Evolutionary conservation across 1,284 basidiomycete species (phyloP).

Genomic region (Pseudozyma sp.): DNA sequence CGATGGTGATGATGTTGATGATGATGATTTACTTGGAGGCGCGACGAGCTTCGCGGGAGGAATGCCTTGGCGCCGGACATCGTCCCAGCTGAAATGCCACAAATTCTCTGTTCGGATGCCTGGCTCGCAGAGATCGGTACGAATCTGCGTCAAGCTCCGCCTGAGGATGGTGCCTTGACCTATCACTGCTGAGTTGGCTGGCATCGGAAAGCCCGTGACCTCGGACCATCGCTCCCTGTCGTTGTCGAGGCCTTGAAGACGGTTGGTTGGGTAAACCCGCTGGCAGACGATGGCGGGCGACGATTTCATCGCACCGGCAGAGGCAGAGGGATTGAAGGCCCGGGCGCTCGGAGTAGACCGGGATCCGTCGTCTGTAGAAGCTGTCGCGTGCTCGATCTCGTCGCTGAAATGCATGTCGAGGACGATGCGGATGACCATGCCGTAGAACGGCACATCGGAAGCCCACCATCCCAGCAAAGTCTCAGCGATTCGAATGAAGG

Average conservation of each 20-base stretch:
- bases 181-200: conserved; percentile 28
- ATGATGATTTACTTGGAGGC: background rate
- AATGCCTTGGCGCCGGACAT: conserved; percentile 5
- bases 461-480: conserved; percentile 53
- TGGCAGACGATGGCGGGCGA: conserved; percentile 45
- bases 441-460: conserved; percentile 43
- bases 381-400: background rate
- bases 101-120: conserved; percentile 43
- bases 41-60: background rate
- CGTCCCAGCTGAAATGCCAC: conserved; percentile 44
- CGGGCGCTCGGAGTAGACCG: background rate
- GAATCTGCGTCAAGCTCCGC: conserved; percentile 30
- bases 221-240: conserved; percentile 39
- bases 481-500: conserved; percentile 29
- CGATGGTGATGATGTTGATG: too few species aligned
- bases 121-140: conserved; percentile 44
- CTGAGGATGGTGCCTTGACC: conserved; percentile 43
- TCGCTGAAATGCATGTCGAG: conserved; percentile 27
- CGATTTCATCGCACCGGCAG: background rate
- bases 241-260: conserved; percentile 41
- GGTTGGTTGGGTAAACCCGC: conserved; percentile 41
- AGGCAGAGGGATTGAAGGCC: background rate
- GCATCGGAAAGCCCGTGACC: conserved; percentile 45
- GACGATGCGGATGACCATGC: conserved; percentile 42
- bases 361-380: background rate